These are phyloP conservation scores for Gossypium schwendimanii DNA, from an alignment of 441 rosid species.

Conservation along the genomic window DNA sequence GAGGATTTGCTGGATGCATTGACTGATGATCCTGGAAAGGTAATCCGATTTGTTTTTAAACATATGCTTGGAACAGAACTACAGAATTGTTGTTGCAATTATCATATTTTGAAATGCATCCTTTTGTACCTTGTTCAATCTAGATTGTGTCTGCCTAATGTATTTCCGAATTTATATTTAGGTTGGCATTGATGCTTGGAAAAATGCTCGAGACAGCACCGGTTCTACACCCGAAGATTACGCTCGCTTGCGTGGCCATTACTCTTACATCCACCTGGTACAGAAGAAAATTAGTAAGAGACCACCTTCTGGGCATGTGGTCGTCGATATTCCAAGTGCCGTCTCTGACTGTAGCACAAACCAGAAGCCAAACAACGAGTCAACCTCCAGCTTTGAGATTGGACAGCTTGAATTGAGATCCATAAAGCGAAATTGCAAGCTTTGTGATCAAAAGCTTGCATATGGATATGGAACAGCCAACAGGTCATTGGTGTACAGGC, in stretches of 20 bases:
- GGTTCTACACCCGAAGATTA: conserved; percentile 90
- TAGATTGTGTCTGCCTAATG: neutral
- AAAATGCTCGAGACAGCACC: conserved; percentile 60
- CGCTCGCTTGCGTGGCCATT: conserved; percentile 85
- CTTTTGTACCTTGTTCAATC: neutral
- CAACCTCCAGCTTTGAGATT: conserved; percentile 41
- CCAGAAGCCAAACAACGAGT: conserved; percentile 37
- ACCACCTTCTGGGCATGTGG: conserved; percentile 43
- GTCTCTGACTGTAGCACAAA: conserved; percentile 16
- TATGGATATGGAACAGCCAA: conserved; percentile 39
- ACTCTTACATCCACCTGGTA: conserved; percentile 72
- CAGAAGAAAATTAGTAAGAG: conserved; percentile 64
- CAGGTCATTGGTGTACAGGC: conserved; percentile 63
- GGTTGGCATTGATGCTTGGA: conserved; percentile 96
- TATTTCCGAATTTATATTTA: conserved; percentile 11
- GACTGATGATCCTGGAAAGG: conserved; percentile 80
- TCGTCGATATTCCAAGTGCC: conserved; percentile 45
- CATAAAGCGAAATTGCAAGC: conserved; percentile 40
- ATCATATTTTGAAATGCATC: neutral
- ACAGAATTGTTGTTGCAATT: neutral
- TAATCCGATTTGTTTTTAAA: conserved; percentile 23
- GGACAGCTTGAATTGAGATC: conserved; percentile 25
- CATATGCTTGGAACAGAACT: neutral
- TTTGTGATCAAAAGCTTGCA: conserved; percentile 51
- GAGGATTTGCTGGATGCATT: conserved; percentile 72